These are phyloP conservation scores for Yarrowia galli DNA, from an alignment of 1,139 yeast genomes.

Conservation along the genomic window DNA sequence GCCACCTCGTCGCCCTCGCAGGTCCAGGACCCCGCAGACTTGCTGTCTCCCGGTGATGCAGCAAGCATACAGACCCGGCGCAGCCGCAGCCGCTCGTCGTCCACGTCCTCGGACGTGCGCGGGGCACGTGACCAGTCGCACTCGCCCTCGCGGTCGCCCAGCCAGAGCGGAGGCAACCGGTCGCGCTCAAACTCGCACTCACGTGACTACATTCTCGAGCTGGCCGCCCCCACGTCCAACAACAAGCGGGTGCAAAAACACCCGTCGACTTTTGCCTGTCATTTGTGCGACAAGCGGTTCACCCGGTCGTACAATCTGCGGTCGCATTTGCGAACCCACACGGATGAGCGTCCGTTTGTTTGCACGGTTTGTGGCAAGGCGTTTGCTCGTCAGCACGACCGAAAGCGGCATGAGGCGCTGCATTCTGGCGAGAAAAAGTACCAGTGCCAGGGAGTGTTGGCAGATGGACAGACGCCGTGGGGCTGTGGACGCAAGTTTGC, in stretches of 20 bases:
- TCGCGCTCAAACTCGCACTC: slow-evolving; percentile 45
- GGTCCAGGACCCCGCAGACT: slow-evolving; percentile 26
- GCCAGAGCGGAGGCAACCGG: slow-evolving; percentile 10
- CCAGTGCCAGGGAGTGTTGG: slow-evolving; percentile 77
- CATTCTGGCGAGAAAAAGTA: slow-evolving; percentile 91
- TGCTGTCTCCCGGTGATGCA: slow-evolving; percentile 35
- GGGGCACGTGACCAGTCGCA: slow-evolving; percentile 6
- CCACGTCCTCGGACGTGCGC: slow-evolving; percentile 14
- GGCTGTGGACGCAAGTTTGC: slow-evolving; percentile 96
- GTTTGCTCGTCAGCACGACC: slow-evolving; percentile 94
- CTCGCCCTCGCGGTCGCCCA: slow-evolving; percentile 23
- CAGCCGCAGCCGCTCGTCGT: slow-evolving; percentile 32
- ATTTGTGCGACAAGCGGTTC: slow-evolving; percentile 82
- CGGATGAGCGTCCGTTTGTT: slow-evolving; percentile 89
- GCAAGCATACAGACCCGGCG: slow-evolving; percentile 27
- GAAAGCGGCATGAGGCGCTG: slow-evolving; percentile 90
- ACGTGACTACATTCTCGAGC: slow-evolving; percentile 51
- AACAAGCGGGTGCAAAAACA: slow-evolving; percentile 72
- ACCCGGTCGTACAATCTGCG: slow-evolving; percentile 92
- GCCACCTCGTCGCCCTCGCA: slow-evolving; percentile 23
- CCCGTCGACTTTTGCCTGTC: slow-evolving; percentile 83
- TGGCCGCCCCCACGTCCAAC: slow-evolving; percentile 49
- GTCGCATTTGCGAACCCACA: slow-evolving; percentile 90
- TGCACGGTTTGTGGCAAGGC: slow-evolving; percentile 92
- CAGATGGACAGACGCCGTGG: slow-evolving; percentile 69